Evolutionary conservation across 805 yeast species (phyloP), one percentile per base, ranked within the genome.

Genomic region (Barnettozyma pratensis): DNA sequence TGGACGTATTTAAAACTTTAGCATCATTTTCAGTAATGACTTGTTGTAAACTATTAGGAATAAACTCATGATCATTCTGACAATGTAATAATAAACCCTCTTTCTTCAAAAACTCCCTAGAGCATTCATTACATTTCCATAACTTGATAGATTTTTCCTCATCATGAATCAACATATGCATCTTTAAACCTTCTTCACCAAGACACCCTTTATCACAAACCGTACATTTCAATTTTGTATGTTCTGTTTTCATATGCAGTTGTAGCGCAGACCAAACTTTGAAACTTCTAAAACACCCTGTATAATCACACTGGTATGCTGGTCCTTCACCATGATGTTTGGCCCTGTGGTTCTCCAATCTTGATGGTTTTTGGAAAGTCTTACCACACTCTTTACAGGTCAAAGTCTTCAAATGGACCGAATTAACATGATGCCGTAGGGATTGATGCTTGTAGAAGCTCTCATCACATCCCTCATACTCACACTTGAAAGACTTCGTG

Each of bases 81-180:
- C 80, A 80, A 64, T 88, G 96, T 1, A 64, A 64, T 0, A 79
- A 57, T 29, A 86, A 67, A 41, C 77, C 84, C 10, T 71, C 72
- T 50, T 84, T 83, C 53, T 79, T 80, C 5, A 74, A 72, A 57
- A 79, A 85, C 31, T 73, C 68, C 1, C 68, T 67, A 7, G 67
- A 63, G 64, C 91, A 84, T 45, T 70, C 69, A 2, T 65, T 62
- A 66, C 96, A 88, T 48, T 75, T 76, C 92, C 95, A 87, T 37
- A 80, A 27, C 44, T 58, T 60, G 3, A 45, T 25, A 1, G 49
- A 47, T 12, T 71, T 69, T 3, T 60, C 57, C 5, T 74, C 79
- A 54, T 82, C 81, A 64, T 90, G 96, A 25, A 81, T 69, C 40
- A 73, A 65, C 89, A 85, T 80, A 62, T 91, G 97, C 70, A 83